phyloP scores from a whole-genome alignment of 371 early-diverging fungal species.

The Capillidium rhysosporum region DNA sequence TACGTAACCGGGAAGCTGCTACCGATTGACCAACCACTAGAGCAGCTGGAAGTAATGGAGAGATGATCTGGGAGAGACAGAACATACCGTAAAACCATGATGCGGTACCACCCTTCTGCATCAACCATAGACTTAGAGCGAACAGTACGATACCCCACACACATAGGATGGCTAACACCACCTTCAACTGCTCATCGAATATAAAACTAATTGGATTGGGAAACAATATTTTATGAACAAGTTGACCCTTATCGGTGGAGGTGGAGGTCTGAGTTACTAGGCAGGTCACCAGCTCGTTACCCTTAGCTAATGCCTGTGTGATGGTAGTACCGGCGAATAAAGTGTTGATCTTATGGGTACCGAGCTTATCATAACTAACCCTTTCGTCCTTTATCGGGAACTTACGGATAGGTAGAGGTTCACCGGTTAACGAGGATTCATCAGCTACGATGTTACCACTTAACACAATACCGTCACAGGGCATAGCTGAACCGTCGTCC shows the following conservation, averaged over 20 bases:
- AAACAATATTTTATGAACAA: conserved; percentile 58
- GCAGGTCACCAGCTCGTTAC: conserved; percentile 13
- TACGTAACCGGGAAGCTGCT: conserved; percentile 44
- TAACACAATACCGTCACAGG: conserved; percentile 44
- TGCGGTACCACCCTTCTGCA: conserved; percentile 25
- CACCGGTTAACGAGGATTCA: conserved; percentile 70
- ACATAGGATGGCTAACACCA: conserved; percentile 34
- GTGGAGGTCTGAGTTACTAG: conserved; percentile 57
- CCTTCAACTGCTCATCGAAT: conserved; percentile 46
- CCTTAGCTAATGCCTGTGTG: conserved; percentile 10
- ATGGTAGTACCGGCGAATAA: conserved; percentile 26
- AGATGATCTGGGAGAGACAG: conserved; percentile 46
- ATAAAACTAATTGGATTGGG: conserved; percentile 45
- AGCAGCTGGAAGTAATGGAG: conserved; percentile 43
- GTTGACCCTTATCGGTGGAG: conserved; percentile 52
- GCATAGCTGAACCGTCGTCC: conserved; percentile 24
- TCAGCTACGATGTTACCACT: conserved; percentile 36
- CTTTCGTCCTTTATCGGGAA: conserved; percentile 26
- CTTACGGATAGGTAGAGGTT: conserved; percentile 42
- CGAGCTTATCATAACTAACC: conserved; percentile 8
- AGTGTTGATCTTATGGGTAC: conserved; percentile 18
- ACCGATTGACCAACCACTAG: conserved; percentile 76
- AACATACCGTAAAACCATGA: conserved; percentile 50
- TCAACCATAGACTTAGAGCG: conserved; percentile 28
- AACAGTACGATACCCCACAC: conserved; percentile 36